These are phyloP conservation scores for Orychophragmus violaceus DNA, from an alignment of 345 rosid genomes.

Conservation along the genomic window DNA sequence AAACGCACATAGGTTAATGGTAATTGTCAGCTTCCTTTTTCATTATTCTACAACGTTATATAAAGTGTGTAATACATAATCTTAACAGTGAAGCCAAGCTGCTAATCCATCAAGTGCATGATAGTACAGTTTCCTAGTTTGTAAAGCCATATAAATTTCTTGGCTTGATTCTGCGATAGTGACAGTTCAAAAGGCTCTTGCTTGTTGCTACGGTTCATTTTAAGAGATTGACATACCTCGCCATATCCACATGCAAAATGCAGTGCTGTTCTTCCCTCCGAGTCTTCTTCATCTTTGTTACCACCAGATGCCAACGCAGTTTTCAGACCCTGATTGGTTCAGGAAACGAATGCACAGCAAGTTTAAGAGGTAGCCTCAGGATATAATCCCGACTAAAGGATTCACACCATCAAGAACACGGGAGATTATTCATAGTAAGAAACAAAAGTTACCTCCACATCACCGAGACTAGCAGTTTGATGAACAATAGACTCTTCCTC, in stretches of 20 bases:
- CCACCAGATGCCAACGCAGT: slow-evolving; percentile 71
- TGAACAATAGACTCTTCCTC: slow-evolving; percentile 92
- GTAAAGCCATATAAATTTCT: neutral
- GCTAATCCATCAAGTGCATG: neutral
- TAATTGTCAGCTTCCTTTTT: neutral
- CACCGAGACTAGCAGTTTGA: slow-evolving; percentile 84
- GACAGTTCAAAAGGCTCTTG: neutral
- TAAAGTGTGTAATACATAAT: neutral
- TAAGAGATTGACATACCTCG: slow-evolving; percentile 50
- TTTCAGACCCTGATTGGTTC: slow-evolving; percentile 61
- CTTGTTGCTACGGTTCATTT: neutral
- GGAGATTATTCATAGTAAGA: neutral
- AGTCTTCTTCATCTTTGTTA: slow-evolving; percentile 89
- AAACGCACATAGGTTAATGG: neutral
- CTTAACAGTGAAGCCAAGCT: neutral
- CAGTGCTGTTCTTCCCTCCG: slow-evolving; percentile 93
- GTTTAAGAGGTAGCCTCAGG: neutral
- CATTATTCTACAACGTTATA: neutral
- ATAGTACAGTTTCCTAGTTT: neutral
- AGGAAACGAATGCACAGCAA: neutral
- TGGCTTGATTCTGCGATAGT: neutral
- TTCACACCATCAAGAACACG: neutral
- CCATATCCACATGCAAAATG: slow-evolving; percentile 99
- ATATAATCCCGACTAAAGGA: neutral
- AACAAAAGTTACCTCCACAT: slow-evolving; percentile 59